Base-by-base conservation (phyloP, 2,329 filamentous ascomycete genomes). In the Mollisia scopiformis region DNA sequence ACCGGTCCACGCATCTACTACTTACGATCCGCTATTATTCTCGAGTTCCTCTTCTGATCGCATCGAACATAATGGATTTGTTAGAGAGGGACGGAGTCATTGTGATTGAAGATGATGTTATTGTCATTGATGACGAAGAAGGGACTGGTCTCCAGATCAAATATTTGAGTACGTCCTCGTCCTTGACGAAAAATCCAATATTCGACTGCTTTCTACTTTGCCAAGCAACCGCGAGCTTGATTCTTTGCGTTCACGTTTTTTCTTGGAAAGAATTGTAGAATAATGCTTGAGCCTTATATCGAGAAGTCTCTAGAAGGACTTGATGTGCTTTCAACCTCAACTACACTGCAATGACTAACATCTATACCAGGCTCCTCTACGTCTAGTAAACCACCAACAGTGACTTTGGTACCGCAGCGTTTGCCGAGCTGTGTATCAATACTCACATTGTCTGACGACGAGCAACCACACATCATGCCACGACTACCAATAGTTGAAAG, bases 71-170 rank as follows among this genome's bases (percentile, higher is more conserved):
- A n/a, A 64, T 61, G 58, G 16, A 27, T 27, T 25, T 43, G n/a
- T 31, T 46, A 16, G 19, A 13, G 1, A 6, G n/a, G 4, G 37
- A 50, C 55, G 51, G 35, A 14, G 25, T 59, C 14, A 16, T 61
- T 16, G 39, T 58, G 16, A 47, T 61, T 51, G 52, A 64, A 28
- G 52, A 64, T 27, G 46, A 64, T 11, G 33, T 47, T 28, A 39
- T 56, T 6, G 49, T 49, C 16, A 58, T 57, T 19, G 49, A 57
- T 33, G 55, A 49, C 4, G 23, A 54, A 25, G 55, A 57, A 6
- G 49, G 49, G 19, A 27, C 28, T 30, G 57, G 47, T 19, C 25
- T 47, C 11, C 25, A 46, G 35, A 57, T 56, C 7, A 41, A 14
- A 39, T 33, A 47, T 10, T 37, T 1, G 23, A 30, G 58, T 60